Evolutionary conservation across 768 basidiomycete species (phyloP), one percentile per base, ranked within the genome.

Genomic region (Coprinopsis strossmayeri): DNA sequence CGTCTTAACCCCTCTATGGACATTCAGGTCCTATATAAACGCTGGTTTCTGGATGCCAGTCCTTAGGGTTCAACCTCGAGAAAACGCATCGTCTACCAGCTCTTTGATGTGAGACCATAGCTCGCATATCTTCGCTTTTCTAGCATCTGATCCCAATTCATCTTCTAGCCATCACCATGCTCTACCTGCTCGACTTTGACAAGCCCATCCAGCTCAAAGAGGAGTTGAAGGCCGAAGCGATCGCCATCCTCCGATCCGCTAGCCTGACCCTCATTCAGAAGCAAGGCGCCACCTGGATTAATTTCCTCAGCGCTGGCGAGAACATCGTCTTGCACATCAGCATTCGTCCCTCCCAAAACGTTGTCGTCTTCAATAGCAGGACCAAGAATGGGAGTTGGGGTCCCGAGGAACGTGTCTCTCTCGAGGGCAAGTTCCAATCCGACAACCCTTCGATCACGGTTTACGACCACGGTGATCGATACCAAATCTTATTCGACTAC

Each of bases 391-490:
- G 40, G 5, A 20, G 18, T 2, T 49, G 37, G 27, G 48, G 48
- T 27, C 48, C 39, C 5, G 48, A 49, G 27, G 40, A 49, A 32
- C 23, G 48, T 17, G 20, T 49, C 39, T 10, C 48, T 13, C 5
- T 43, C 39, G 20, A 15, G 12, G 39, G 11, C 5, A 17, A 21
- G 3, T 42, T 44, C 27, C 20, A 23, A 26, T 13, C n/a, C 39
- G 5, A 12, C 3, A 42, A 38, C 26, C 48, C 48, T 13, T 43
- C 25, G 4, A 32, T 49, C 48, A 34, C 27, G 2, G 27, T 49
- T 20, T 43, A 43, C 41, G 48, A 44, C 27, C 39, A 49, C 27
- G 48, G 48, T 11, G 48, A 49, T 24, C 41, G 48, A 1, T 49
- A 11, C 40, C 41, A 49, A 28, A 28, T 49, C 39, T 21, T 43